phyloP scores from a whole-genome alignment of 2,329 filamentous ascomycete genomes.

The Xylaria sp. region DNA sequence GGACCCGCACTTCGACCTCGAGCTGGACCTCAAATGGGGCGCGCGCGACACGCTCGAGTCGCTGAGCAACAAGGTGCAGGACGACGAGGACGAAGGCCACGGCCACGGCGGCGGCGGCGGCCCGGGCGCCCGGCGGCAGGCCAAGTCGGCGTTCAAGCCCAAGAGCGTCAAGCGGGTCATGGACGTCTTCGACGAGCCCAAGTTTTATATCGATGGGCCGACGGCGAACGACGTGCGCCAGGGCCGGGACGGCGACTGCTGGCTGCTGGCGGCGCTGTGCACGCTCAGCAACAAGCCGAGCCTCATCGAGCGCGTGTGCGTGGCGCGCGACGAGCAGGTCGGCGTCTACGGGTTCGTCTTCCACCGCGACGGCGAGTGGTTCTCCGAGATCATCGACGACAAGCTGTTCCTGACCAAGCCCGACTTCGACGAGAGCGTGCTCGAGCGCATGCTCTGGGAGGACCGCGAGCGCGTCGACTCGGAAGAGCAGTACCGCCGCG shows the following conservation, averaged over 20 bases:
- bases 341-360: conserved; percentile 91
- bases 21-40: conserved; percentile 75
- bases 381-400: conserved; percentile 68
- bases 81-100: conserved; percentile 9
- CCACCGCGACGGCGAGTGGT: conserved; percentile 81
- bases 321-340: conserved; percentile 76
- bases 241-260: conserved; percentile 83
- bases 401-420: conserved; percentile 67
- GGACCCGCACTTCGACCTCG: conserved; percentile 88
- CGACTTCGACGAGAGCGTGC: conserved; percentile 69
- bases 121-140: neutral
- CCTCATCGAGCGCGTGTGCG: conserved; percentile 78
- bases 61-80: conserved; percentile 51
- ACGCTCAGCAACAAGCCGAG: conserved; percentile 79
- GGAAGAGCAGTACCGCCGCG: conserved; percentile 69
- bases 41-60: conserved; percentile 62
- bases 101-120: no score
- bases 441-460: conserved; percentile 60
- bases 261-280: conserved; percentile 84
- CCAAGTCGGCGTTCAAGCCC: conserved; percentile 52
- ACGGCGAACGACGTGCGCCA: conserved; percentile 83
- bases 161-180: conserved; percentile 73
- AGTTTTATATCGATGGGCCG: conserved; percentile 82
- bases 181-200: conserved; percentile 80
- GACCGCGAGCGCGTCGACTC: conserved; percentile 62